Conservation (phyloP, 176 grass and related monocot species). For the bread wheat (Triticum aestivum) region DNA sequence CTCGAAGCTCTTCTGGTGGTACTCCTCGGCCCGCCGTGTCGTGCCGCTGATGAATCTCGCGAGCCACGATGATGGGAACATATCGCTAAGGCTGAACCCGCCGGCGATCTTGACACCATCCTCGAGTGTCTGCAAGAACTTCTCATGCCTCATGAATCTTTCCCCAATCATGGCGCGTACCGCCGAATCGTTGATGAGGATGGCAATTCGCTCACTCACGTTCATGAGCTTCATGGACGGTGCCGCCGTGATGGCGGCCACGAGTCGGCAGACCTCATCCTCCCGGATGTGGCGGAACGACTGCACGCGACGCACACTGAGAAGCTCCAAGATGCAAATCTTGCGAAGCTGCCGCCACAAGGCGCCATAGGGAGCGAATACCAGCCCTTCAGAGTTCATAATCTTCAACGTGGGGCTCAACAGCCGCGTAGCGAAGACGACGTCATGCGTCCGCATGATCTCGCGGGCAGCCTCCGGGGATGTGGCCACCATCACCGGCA, state of each 20-base stretch:
- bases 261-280: constrained; percentile 28
- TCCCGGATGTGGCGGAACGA: constrained; percentile 26
- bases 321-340: constrained; percentile 21
- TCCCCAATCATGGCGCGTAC: constrained; percentile 31
- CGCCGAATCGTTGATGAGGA: constrained; percentile 12
- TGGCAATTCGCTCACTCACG: background rate
- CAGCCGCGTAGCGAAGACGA: no score
- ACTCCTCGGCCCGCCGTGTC: background rate
- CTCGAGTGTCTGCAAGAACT: background rate
- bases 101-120: background rate
- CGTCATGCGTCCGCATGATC: no score
- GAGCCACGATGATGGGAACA: background rate
- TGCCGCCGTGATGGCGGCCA: background rate
- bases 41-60: background rate
- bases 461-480: no score
- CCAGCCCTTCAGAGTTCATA: background rate
- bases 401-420: no score
- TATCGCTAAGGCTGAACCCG: background rate
- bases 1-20: background rate
- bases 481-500: no score
- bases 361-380: constrained; percentile 26
- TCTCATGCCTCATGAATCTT: constrained; percentile 21
- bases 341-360: constrained; percentile 30
- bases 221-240: background rate
- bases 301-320: constrained; percentile 15